These are phyloP conservation scores for Lanmaoa pseudosensibilis DNA, from an alignment of 768 basidiomycete genomes.

Conservation along the genomic window DNA sequence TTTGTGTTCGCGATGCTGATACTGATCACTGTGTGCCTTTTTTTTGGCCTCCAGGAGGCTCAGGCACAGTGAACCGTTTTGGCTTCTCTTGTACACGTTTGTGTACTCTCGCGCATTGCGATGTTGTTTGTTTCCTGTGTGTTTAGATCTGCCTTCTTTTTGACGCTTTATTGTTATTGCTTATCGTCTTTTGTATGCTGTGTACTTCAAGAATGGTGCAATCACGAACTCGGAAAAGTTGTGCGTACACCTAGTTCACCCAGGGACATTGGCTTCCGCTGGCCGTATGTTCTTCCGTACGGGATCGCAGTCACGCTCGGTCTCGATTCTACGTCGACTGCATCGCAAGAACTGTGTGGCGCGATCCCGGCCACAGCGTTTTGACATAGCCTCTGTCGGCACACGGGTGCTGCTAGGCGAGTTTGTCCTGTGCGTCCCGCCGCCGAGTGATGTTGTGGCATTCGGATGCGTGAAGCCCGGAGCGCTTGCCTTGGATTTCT, in stretches of 20 bases:
- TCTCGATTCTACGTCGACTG: background rate
- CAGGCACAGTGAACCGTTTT: constrained; percentile 40
- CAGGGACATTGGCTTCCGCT: background rate
- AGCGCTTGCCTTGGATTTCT: too few relatives aligned
- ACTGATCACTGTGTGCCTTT: background rate
- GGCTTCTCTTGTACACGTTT: too few relatives aligned
- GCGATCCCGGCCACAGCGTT: background rate
- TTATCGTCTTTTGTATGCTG: constrained; percentile 11
- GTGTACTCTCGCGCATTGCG: background rate
- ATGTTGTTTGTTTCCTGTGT: background rate
- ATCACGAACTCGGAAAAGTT: background rate
- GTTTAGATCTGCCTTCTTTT: background rate
- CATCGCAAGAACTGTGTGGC: background rate
- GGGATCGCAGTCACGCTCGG: too few relatives aligned
- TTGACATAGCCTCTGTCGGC: background rate
- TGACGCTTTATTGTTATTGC: constrained; percentile 22
- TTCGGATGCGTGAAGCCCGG: too few relatives aligned
- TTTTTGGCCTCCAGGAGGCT: constrained; percentile 38
- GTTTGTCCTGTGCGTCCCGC: background rate
- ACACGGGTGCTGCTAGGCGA: background rate
- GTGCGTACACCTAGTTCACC: background rate
- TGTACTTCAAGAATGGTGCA: background rate
- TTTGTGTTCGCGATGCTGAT: background rate
- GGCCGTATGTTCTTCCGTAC: background rate
- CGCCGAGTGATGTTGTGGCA: too few relatives aligned